Base-by-base conservation (phyloP, 352 stramenopile genomes). In the Globisporangium barbulae region DNA sequence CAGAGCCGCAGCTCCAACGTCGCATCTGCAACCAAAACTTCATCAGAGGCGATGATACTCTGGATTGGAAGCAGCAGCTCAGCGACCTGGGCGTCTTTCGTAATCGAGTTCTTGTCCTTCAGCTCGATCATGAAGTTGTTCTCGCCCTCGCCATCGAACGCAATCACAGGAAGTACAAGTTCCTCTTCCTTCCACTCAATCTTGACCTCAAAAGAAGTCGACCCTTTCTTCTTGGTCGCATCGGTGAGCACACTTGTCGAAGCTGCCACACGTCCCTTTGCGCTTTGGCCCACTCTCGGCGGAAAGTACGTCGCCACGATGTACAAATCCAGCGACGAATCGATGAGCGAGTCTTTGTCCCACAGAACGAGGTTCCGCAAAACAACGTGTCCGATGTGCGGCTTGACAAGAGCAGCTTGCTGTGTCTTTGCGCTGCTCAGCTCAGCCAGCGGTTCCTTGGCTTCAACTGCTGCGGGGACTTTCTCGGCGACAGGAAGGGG, bases 31-130 rank as follows among this genome's bases (percentile, higher is more conserved):
- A 37, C 7, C 1, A 56, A 17, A 21, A 60, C 41, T 10, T 63
- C 54, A n/a, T 71, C 48, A 2, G 63, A 10, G 8, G 61, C 28
- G 33, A 55, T 10, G 9, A 65, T 39, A 15, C 69, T 61, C 28
- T 45, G 52, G 19, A 79, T 28, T 2, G 44, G 48, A 6, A 74
- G 13, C 15, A 33, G 22, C 49, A 69, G 70, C 3, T 52, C 42
- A 12, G 70, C 74, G 21, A 83, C 62, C 5, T 71, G 59, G 4
- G 56, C 67, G 31, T 85, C 77, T 45, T 69, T 71, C 45, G 75
- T 70, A 47, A 83, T 77, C 0, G 75, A 74, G 50, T 83, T 78
- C 44, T 81, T 83, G 63, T 86, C 77, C 25, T 79, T 78, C 9
- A 86, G 47, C 10, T 73, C 63, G 44, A 81, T 33, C 3, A 35